Conservation (phyloP, 2,329 filamentous ascomycete genomes). For the Penicillium olsonii region DNA sequence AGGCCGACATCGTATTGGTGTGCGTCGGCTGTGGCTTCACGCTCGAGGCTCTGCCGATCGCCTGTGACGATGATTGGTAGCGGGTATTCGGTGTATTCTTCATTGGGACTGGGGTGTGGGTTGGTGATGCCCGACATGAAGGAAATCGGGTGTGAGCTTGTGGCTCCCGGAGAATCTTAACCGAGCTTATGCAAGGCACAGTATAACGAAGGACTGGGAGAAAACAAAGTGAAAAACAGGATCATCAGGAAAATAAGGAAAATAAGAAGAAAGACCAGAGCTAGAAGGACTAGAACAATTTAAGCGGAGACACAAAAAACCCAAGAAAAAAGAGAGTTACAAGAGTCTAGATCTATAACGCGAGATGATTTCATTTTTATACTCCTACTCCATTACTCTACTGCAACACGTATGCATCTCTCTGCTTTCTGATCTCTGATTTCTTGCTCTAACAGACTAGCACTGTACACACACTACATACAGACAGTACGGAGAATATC, state of each 20-base stretch:
- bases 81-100: constrained; percentile 25
- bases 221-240: too few species aligned
- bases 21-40: constrained; percentile 18
- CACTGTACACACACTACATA: too few species aligned
- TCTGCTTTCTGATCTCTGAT: background rate
- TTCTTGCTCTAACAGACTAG: background rate
- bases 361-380: too few species aligned
- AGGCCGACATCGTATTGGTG: constrained; percentile 16
- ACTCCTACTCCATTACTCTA: too few species aligned
- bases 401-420: too few species aligned
- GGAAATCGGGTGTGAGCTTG: constrained; percentile 1
- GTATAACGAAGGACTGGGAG: background rate
- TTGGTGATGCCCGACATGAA: constrained; percentile 21
- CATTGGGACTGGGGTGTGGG: constrained; percentile 25
- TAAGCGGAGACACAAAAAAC: too few species aligned
- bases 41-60: constrained; percentile 19
- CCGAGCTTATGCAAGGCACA: constrained; percentile 10
- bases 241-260: too few species aligned
- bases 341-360: too few species aligned
- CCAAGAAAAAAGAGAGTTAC: background rate
- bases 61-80: constrained; percentile 9
- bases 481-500: background rate
- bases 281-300: too few species aligned
- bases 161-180: background rate
- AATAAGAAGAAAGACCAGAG: background rate